Evolutionary conservation across 208 protist species (phyloP), one percentile per base, ranked within the genome.

Genomic region (Wallacemonas rigidus): DNA sequence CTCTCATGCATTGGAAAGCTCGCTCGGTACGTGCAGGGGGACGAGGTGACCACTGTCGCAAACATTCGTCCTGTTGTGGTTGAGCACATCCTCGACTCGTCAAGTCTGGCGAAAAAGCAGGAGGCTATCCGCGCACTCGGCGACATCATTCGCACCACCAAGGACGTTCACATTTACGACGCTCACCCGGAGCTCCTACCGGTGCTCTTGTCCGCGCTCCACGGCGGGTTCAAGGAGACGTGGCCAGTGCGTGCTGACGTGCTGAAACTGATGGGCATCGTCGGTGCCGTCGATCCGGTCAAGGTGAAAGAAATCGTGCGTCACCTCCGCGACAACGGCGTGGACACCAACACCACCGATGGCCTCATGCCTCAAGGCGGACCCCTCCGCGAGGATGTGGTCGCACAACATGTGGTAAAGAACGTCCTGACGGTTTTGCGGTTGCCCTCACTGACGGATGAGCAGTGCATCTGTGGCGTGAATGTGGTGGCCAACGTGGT

Each of bases 251-350:
- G 91, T 47, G 74, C 86, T 60, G 93, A 97, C 74, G 90, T 95
- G 51, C 77, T 97, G 44, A 87, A 93, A 75, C 78, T 97, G 74
- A 93, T 97, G 86, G 93, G 93, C 62, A 89, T 95, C 64, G 92
- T 97, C 69, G 93, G 93, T 7, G 93, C 93, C 1, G 82, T 97
- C 5, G 85, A 94, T 69, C 93, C 93, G 35, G 80, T 91, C 47
- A 79, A 76, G 17, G 87, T 93, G 57, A 97, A 95, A 72, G 85
- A 91, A 68, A 92, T 95, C 48, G 82, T 82, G 38, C 85, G 87
- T 0, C 56, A 75, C 50, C 75, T 86, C 61, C 80, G 85, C 17
- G 83, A 93, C 71, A 80, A 70, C 44, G 72, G 74, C 3, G 74
- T 83, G 11, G 57, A 57, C 3, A 53, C 75, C 48, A 62, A 38